Evolutionary conservation across 2,329 filamentous ascomycete species (phyloP).

Genomic region (Hymenoscyphus infarciens): DNA sequence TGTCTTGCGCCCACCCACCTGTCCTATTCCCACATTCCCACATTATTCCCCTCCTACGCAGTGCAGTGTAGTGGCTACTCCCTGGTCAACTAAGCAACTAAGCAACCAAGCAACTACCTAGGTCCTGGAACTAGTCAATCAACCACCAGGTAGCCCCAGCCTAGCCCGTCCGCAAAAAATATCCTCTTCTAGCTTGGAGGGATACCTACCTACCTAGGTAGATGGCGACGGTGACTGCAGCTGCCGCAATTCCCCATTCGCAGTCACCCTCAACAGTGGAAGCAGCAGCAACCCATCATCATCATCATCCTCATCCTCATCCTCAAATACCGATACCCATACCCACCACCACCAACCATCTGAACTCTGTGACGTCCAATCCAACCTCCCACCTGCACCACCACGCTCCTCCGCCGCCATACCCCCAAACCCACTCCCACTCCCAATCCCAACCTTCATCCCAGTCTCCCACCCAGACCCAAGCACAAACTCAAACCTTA

Average conservation of each 20-base stretch:
- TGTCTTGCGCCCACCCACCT: neutral
- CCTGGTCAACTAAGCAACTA: neutral
- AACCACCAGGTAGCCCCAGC: neutral
- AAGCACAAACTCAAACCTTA: conserved; percentile 3
- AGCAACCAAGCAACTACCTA: too few species aligned
- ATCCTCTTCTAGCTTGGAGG: neutral
- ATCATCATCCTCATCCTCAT: too few species aligned
- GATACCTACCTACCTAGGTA: too few species aligned
- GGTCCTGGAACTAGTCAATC: neutral
- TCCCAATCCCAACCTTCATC: conserved; percentile 1
- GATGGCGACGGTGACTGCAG: conserved; percentile 11
- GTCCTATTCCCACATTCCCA: neutral
- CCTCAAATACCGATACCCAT: neutral
- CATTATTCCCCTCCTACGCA: neutral
- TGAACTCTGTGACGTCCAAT: neutral
- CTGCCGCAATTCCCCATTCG: neutral
- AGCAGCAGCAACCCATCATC: neutral
- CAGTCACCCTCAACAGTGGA: neutral
- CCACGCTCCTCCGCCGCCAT: neutral
- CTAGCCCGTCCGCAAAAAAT: neutral
- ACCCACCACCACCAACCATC: neutral
- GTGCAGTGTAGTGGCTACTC: too few species aligned
- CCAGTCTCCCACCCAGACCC: neutral
- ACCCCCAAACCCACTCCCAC: conserved; percentile 5
- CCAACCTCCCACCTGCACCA: too few species aligned